Conservation (phyloP, 2,329 filamentous ascomycete genomes). For the Neophaeococcomyces mojaviensis region DNA sequence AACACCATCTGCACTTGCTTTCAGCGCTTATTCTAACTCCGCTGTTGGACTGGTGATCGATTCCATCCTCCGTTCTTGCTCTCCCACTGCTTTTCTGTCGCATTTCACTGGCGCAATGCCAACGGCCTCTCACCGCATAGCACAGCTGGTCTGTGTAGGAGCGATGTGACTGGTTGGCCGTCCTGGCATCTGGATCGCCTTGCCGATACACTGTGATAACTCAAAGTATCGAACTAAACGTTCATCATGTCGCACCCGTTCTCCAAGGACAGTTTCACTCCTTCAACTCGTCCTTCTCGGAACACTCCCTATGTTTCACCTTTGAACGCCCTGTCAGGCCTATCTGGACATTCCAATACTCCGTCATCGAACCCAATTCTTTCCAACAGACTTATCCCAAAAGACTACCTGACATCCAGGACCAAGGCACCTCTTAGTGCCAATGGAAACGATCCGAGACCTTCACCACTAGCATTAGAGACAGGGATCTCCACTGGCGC, state of each 20-base stretch:
- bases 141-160: conserved; percentile 20
- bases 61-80: not conserved
- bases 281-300: conserved; percentile 14
- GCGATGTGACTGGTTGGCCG: conserved; percentile 14
- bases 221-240: conserved; percentile 11
- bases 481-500: not conserved
- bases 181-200: conserved; percentile 11
- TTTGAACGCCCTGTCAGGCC: conserved; percentile 2
- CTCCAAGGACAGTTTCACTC: conserved; percentile 14
- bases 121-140: conserved; percentile 9
- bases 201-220: conserved; percentile 11
- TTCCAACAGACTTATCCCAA: conserved; percentile 28
- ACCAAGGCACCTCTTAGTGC: conserved; percentile 14
- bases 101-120: conserved; percentile 7
- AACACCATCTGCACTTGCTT: not conserved
- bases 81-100: not conserved
- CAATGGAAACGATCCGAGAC: not conserved
- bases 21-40: conserved; percentile 1
- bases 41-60: not conserved
- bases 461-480: not conserved
- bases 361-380: conserved; percentile 12
- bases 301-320: conserved; percentile 15
- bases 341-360: conserved; percentile 16
- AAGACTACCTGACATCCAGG: conserved; percentile 29
- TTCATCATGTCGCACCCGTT: conserved; percentile 17